Base-by-base conservation (phyloP, 345 rosid species). In the Populus pruinosa region DNA sequence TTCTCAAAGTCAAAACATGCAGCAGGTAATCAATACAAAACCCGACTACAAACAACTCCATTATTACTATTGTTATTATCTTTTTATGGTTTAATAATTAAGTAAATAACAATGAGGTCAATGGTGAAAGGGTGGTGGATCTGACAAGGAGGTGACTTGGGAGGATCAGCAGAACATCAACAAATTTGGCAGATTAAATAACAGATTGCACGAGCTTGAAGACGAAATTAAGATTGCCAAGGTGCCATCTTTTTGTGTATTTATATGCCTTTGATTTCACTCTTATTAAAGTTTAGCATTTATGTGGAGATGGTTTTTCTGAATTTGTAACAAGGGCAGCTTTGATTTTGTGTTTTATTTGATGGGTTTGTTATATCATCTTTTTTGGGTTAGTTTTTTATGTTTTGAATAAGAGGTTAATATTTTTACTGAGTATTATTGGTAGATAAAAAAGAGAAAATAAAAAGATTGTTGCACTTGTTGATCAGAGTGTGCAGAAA, bases 131-230 rank as follows among this genome's bases (percentile, higher is more conserved):
- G 88, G 94, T 5, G 90, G 90, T 75, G 97, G 93, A 87, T 90
- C 98, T 82, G 96, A 85, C 64, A 90, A 77, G 78, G 91, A 86
- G 88, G 99, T 96, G 35, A 96, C 98, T 5, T 96, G 99, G 99
- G 95, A 92, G 75, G 99, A 96, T 71, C 99, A 96, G 88, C 97
- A 89, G 80, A 96, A 92, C 85, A 96, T 96, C 74, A 93, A 93
- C 84, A 90, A 73, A 73, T 96, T 96, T 78, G 89, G 90, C 33
- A 90, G 94, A 74, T 86, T 96, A 67, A 96, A 96, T 87, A 96
- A 91, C 70, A 79, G 99, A 61, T 82, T 91, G 71, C 98, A 93
- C 77, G 98, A 96, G 79, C 92, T 96, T 29, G 84, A 85, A 23
- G 99, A 96, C 59, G 99, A 96, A 76, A 88, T 93, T 84, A 92